These are phyloP conservation scores for Microthlaspi erraticum DNA, from an alignment of 345 rosid species.

Conservation along the genomic window DNA sequence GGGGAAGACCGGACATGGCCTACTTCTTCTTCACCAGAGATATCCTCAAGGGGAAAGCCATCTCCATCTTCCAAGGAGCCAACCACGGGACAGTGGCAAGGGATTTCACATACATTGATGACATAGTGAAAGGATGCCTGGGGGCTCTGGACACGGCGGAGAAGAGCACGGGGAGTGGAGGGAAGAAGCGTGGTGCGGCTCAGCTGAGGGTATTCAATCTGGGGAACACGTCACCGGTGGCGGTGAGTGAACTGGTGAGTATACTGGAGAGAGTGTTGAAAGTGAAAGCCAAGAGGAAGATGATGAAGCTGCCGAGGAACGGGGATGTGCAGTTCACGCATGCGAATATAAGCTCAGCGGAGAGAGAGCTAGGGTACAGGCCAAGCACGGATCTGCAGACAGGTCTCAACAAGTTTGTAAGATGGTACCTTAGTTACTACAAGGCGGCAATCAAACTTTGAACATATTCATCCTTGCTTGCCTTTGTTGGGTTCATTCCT, in stretches of 20 bases:
- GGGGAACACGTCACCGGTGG: conserved; percentile 88
- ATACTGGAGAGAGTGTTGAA: conserved; percentile 82
- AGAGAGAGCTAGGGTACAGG: conserved; percentile 78
- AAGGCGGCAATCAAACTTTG: conserved; percentile 60
- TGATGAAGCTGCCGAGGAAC: conserved; percentile 80
- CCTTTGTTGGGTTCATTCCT: neutral
- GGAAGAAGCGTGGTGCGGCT: conserved; percentile 82
- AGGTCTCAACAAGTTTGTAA: conserved; percentile 83
- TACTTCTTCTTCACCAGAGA: conserved; percentile 82
- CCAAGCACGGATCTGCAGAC: conserved; percentile 85
- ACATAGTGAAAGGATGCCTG: conserved; percentile 86
- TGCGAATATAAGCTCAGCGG: conserved; percentile 81
- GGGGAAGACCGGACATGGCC: conserved; percentile 92
- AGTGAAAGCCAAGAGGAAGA: conserved; percentile 74
- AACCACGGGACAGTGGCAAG: conserved; percentile 72
- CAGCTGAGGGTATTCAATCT: conserved; percentile 82
- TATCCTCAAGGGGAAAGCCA: conserved; percentile 65
- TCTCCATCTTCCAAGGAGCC: conserved; percentile 63
- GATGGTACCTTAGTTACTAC: conserved; percentile 85
- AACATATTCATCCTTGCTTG: conserved; percentile 26
- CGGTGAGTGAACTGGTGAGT: conserved; percentile 69
- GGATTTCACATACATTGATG: conserved; percentile 89
- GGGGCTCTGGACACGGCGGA: conserved; percentile 81
- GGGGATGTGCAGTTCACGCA: conserved; percentile 96
- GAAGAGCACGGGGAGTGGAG: conserved; percentile 93